Conservation (phyloP, 352 stramenopile species). For the Phytophthora tubulina region DNA sequence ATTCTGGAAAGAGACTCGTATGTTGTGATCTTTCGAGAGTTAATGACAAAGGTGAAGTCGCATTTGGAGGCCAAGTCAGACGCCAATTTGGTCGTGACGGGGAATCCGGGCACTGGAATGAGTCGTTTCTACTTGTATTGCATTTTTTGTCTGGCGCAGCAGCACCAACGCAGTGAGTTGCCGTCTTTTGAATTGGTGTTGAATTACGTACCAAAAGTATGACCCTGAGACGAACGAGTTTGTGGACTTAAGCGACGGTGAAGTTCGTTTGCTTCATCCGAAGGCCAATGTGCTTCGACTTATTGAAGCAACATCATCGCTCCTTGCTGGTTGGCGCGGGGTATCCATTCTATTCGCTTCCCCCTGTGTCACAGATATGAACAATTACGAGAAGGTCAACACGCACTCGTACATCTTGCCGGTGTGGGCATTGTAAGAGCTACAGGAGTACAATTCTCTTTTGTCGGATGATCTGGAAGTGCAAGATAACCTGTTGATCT, state of each 20-base stretch:
- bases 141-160: constrained; percentile 23
- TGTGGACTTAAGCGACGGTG: constrained; percentile 5
- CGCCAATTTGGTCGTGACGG: constrained; percentile 26
- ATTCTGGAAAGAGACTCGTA: not conserved
- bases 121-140: constrained; percentile 43
- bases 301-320: constrained; percentile 23
- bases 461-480: not conserved
- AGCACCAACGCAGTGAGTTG: not conserved
- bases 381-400: constrained; percentile 1
- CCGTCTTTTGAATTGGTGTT: constrained; percentile 26
- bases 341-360: constrained; percentile 38
- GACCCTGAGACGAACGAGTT: constrained; percentile 7
- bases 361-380: constrained; percentile 5
- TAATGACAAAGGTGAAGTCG: not conserved
- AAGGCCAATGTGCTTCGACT: constrained; percentile 23
- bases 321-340: constrained; percentile 22
- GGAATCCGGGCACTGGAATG: constrained; percentile 35
- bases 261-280: not conserved
- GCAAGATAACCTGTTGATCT: constrained; percentile 47
- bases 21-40: not conserved
- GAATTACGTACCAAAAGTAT: constrained; percentile 28
- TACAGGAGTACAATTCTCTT: constrained; percentile 12
- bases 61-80: not conserved
- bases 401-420: not conserved
- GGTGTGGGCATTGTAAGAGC: not conserved